Evolutionary conservation across 164 flowering plant genomes (phyloP), one percentile per base, ranked within the genome.

Genomic region (Paratinospora sagittata): DNA sequence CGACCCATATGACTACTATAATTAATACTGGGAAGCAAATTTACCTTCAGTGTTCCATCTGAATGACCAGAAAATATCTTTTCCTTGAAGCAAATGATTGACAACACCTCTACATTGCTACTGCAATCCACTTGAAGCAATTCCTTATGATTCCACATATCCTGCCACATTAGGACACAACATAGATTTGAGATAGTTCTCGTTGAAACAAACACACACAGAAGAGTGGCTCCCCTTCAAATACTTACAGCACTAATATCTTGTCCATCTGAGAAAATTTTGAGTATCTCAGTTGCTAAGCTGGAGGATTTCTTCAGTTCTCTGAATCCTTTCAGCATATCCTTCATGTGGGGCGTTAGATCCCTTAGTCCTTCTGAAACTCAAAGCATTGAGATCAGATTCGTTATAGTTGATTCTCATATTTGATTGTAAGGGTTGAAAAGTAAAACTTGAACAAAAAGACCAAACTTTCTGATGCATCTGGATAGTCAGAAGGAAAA

Each of bases 41-140:
- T 60, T 37, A 90, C 96, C 88, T 89, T 91, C 58, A 91, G 83
- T 27, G 87, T 84, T 71, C 97, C 97, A 81, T 91, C 94, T 66
- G 92, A 81, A 78, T 89, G 97, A 58, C 97, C 94, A 43, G 94
- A 89, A 76, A 86, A 87, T 65, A 88, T 85, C 70, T 76, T 84
- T 61, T 82, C 89, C 58, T 79, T 85, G 88, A 77, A 87, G 82
- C 87, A 86, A 69, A 75, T 77, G 4, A 89, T 76, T 11, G 90
- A 78, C 4, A 85, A 70, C 43, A 91, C 92, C 79, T 85, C 90
- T 45, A 92, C 97, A 70, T 87, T 88, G 37, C 69, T 63, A 57
- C 87, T 82, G 85, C 88, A 87, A 75, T 89, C 91, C 65, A 78
- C 84, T 74, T 89, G 89, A 74, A 74, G 70, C 74, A 91, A 33